Conservation (phyloP, 139 green algal species). For the Closterium sp. region DNA sequence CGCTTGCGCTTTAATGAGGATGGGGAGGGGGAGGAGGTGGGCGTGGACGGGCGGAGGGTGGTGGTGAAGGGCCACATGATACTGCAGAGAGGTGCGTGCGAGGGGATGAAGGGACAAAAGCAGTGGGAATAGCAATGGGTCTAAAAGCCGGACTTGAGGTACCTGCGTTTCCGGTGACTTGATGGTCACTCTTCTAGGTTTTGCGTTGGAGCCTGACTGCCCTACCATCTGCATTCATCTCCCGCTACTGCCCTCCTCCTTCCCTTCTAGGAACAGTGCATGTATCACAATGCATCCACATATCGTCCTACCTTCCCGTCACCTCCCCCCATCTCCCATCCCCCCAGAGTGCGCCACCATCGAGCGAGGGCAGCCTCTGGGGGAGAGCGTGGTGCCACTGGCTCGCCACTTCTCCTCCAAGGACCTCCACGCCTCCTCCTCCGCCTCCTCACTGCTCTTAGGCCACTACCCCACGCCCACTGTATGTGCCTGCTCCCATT, state of each 20-base stretch:
- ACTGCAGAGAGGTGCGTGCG: not conserved
- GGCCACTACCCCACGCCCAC: not conserved
- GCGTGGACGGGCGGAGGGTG: not conserved
- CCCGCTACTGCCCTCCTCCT: too few species aligned
- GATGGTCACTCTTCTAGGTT: too few species aligned
- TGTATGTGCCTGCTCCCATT: not conserved
- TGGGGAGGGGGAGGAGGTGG: not conserved
- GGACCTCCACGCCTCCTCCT: not conserved
- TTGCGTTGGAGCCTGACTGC: too few species aligned
- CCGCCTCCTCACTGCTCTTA: not conserved
- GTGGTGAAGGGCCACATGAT: not conserved
- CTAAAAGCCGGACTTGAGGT: too few species aligned
- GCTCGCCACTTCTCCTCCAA: slow-evolving; percentile 19
- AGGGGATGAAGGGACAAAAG: not conserved
- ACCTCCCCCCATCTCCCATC: not conserved
- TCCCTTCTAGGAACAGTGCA: too few species aligned
- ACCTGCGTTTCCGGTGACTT: too few species aligned
- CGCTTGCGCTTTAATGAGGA: slow-evolving; percentile 50
- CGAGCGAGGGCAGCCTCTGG: slow-evolving; percentile 13
- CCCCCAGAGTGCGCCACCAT: slow-evolving; percentile 23
- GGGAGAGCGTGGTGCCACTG: slow-evolving; percentile 35
- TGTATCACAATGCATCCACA: too few species aligned
- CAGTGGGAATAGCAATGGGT: not conserved
- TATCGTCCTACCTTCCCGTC: too few species aligned
- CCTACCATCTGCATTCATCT: too few species aligned